A percentile compares a stretch with the other conserved stretches of the same genome.
These are phyloP conservation scores for Omphalotus guepiniiformis DNA, from an alignment of 768 basidiomycete species.

Conservation along the genomic window DNA sequence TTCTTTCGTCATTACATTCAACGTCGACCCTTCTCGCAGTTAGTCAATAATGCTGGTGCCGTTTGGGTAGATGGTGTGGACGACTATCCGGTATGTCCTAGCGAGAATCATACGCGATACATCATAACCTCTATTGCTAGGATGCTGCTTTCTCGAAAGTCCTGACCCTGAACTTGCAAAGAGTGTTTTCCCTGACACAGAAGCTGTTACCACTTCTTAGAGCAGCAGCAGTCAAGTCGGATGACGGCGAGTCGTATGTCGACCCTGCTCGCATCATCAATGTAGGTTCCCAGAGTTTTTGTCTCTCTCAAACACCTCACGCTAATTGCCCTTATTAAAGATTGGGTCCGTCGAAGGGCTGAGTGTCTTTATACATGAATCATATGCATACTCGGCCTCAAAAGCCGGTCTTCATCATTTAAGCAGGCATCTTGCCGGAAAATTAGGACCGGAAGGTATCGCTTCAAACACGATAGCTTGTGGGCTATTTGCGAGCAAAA, in stretches of 20 bases:
- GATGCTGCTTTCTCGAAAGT: slow-evolving; percentile 60
- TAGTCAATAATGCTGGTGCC: slow-evolving; percentile 63
- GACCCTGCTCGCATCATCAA: slow-evolving; percentile 61
- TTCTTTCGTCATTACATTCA: neutral
- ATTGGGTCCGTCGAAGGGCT: slow-evolving; percentile 62
- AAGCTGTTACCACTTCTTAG: slow-evolving; percentile 54
- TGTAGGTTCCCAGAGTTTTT: slow-evolving; percentile 26
- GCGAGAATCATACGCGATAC: slow-evolving; percentile 6
- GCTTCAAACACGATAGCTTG: slow-evolving; percentile 62
- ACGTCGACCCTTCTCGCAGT: neutral
- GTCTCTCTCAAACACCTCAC: neutral
- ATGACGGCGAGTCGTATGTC: slow-evolving; percentile 28
- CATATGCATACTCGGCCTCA: slow-evolving; percentile 63
- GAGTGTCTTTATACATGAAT: slow-evolving; percentile 50
- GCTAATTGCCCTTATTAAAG: slow-evolving; percentile 22
- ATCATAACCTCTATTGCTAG: slow-evolving; percentile 22
- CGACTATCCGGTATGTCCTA: slow-evolving; percentile 38
- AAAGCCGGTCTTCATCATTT: slow-evolving; percentile 61
- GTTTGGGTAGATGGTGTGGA: slow-evolving; percentile 47
- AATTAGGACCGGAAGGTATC: slow-evolving; percentile 54
- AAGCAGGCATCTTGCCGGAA: slow-evolving; percentile 51
- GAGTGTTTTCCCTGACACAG: slow-evolving; percentile 63
- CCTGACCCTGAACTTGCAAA: slow-evolving; percentile 56
- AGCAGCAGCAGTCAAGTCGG: slow-evolving; percentile 37
- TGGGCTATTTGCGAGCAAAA: slow-evolving; percentile 43